phyloP scores from a whole-genome alignment of 768 basidiomycete genomes.

The Tricholomella constricta region DNA sequence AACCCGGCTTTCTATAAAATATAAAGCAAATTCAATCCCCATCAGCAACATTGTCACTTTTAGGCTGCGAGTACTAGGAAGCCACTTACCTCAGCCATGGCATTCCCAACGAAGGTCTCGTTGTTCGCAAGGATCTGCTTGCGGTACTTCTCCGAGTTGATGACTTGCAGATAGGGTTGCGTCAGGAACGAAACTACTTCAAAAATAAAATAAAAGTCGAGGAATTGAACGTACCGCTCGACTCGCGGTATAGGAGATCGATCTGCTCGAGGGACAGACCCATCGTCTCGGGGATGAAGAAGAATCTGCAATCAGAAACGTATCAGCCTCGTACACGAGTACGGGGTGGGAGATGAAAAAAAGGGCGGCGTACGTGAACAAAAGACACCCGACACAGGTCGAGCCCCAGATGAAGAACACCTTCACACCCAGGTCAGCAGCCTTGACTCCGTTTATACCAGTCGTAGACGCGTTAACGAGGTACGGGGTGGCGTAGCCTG shows the following conservation, averaged over 20 bases:
- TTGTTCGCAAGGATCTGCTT: slow-evolving; percentile 17
- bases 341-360: no score
- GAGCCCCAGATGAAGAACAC: slow-evolving; percentile 88
- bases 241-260: slow-evolving; percentile 26
- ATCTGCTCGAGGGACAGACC: slow-evolving; percentile 29
- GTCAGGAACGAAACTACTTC: background rate
- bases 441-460: slow-evolving; percentile 24
- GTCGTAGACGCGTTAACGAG: slow-evolving; percentile 45
- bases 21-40: no score
- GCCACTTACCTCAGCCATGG: slow-evolving; percentile 4
- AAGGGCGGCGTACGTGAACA: slow-evolving; percentile 73
- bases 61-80: no score
- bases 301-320: slow-evolving; percentile 11
- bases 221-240: slow-evolving; percentile 11
- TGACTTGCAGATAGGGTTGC: slow-evolving; percentile 5
- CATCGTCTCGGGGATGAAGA: slow-evolving; percentile 26
- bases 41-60: no score
- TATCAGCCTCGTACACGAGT: background rate
- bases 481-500: slow-evolving; percentile 47
- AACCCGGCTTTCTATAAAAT: slow-evolving; percentile 5
- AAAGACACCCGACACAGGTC: slow-evolving; percentile 65
- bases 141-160: slow-evolving; percentile 22
- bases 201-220: background rate
- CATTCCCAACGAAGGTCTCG: slow-evolving; percentile 16
- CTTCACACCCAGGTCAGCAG: slow-evolving; percentile 60